Evolutionary conservation across 1,284 basidiomycete genomes (phyloP), one percentile per base, ranked within the genome.

Genomic region (Ceratobasidium theobromae): DNA sequence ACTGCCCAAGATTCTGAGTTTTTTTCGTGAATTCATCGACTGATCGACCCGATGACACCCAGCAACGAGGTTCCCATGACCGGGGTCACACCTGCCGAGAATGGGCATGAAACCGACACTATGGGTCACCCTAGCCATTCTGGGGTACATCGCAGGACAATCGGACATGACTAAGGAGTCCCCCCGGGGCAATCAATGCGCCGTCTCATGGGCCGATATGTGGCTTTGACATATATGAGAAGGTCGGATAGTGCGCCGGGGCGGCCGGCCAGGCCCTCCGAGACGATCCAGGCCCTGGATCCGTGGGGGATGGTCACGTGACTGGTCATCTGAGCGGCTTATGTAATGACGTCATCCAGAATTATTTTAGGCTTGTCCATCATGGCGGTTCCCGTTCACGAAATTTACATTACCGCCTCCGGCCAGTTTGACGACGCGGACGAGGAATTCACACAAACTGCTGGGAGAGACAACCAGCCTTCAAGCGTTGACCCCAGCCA

Each of bases 361-460:
- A 49, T 46, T 49, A 49, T 60, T 60, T 6, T n/a, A 43, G 16
- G 35, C 57, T 33, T 40, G 27, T 30, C 45, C 49, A 64, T 49
- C 60, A 64, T 64, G 60, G 32, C 60, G 30, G n/a, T 64, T 28
- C 58, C 58, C 23, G 60, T 64, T 38, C 60, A 64, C 30, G 60
- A 64, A 43, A 64, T 64, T 21, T 38, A 64, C 27, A 53, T 64
- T 28, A 28, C 25, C 16, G 11, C 33, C 41, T 28, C 32, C 23
- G 45, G 48, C 21, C 85, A 84, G 69, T 84, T 86, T 69, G 82
- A 85, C 69, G 83, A 86, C 71, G 80, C 80, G 1, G 76, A 75
- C 43, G 78, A 77, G 53, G 69, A 73, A 18, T 33, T 60, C 11
- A 41, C 52, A 28, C 27, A 48, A n/a, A n/a, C n/a, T n/a, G 21